A percentile compares a stretch with the other conserved stretches of the same genome.
Conservation (phyloP, 768 basidiomycete species). For the Pisolithus microcarpus region DNA sequence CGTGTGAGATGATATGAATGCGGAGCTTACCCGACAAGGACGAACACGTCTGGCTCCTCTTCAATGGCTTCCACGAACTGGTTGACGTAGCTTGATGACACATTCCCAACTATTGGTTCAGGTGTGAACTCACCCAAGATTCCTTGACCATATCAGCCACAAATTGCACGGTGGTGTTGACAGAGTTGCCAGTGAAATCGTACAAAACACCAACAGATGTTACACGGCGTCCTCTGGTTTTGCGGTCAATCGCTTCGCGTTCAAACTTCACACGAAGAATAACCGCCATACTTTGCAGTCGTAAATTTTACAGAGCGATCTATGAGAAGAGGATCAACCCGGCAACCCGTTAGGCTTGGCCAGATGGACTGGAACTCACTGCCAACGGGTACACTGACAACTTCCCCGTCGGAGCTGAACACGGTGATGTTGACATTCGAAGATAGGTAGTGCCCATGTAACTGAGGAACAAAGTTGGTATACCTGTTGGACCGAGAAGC, state of each 20-base stretch:
- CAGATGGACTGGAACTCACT: conserved; percentile 21
- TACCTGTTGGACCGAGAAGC: conserved; percentile 33
- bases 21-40: conserved; percentile 54
- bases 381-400: conserved; percentile 38
- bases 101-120: neutral
- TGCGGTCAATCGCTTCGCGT: neutral
- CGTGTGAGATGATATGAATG: neutral
- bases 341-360: neutral
- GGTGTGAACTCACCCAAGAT: conserved; percentile 45
- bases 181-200: conserved; percentile 65
- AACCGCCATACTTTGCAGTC: conserved; percentile 51
- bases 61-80: conserved; percentile 74
- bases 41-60: conserved; percentile 78
- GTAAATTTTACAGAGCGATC: conserved; percentile 66
- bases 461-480: conserved; percentile 57
- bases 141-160: conserved; percentile 76
- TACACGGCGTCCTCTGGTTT: conserved; percentile 53
- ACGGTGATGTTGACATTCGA: conserved; percentile 85
- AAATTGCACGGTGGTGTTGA: conserved; percentile 67
- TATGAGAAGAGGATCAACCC: conserved; percentile 30
- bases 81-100: neutral
- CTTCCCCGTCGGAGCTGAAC: conserved; percentile 31
- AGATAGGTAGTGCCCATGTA: conserved; percentile 69
- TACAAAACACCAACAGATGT: conserved; percentile 77
- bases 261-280: neutral